A percentile compares a stretch with the other conserved stretches of the same genome.
These are phyloP conservation scores for Misopates orontium DNA, from an alignment of 257 asterid species.

Conservation along the genomic window DNA sequence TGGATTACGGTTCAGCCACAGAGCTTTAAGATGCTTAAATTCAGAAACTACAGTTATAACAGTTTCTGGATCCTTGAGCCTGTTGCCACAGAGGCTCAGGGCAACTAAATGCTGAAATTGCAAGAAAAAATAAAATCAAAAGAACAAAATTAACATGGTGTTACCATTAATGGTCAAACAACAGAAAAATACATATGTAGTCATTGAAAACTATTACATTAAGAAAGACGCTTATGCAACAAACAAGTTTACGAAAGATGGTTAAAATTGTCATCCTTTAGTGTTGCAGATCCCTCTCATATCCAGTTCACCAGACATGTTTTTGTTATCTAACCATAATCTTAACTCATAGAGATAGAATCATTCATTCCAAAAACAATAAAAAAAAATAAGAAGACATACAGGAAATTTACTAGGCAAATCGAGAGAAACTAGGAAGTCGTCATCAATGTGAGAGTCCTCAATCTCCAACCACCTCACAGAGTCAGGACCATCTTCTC, in stretches of 20 bases:
- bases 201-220: background rate
- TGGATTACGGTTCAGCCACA: slow-evolving; percentile 88
- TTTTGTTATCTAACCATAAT: too few species aligned
- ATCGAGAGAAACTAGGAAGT: slow-evolving; percentile 65
- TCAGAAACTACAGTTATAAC: slow-evolving; percentile 53
- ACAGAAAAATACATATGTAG: background rate
- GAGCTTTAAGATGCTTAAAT: slow-evolving; percentile 76
- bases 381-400: slow-evolving; percentile 20
- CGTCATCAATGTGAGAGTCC: slow-evolving; percentile 76
- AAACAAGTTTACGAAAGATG: background rate
- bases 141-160: too few species aligned
- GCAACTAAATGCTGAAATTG: slow-evolving; percentile 72
- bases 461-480: slow-evolving; percentile 96
- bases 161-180: too few species aligned
- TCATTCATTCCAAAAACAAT: too few species aligned
- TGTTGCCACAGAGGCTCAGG: slow-evolving; percentile 75
- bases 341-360: too few species aligned
- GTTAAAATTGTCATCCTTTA: background rate
- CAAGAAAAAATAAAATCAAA: slow-evolving; percentile 13
- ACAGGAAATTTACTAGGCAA: slow-evolving; percentile 87
- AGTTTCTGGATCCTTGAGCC: slow-evolving; percentile 55
- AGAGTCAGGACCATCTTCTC: slow-evolving; percentile 48
- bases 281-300: too few species aligned
- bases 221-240: background rate
- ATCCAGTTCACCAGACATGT: too few species aligned